Evolutionary conservation across 495 filamentous ascomycete genomes (phyloP), one percentile per base, ranked within the genome.

Genomic region (Tuber brumale): DNA sequence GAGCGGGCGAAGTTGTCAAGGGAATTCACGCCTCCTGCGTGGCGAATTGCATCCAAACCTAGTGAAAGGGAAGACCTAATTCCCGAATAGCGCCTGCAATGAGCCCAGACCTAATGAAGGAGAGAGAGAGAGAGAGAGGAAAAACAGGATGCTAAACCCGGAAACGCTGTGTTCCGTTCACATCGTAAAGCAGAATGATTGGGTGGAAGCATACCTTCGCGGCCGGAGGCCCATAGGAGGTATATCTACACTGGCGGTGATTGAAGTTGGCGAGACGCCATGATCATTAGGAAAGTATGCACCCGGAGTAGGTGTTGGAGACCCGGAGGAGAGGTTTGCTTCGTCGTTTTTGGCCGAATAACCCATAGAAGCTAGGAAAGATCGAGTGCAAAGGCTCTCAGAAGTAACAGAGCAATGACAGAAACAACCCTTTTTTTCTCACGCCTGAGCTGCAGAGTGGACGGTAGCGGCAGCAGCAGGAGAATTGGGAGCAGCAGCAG

Each of bases 1-100:
- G 93, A 96, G 70, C 93, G 89, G 70, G 95, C 92, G 83, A 99
- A 99, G 81, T 94, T 97, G 79, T 96, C 91, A 80, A 98, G 90
- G 82, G 92, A 95, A 84, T 99, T 99, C 71, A 93, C 91, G 43
- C 95, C 95, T 61, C 95, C 95, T 19, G 91, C 92, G 72, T 96
- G 90, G 76, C 92, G 87, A 39, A 97, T 77, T 69, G 88, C 86
- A 69, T 88, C 85, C 48, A 94, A 84, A 48, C 91, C 89, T 82
- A 92, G 86, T 66, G 93, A 92, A 79, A 95, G 86, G 27, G 94
- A 97, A 5, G 92, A 92, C 81, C 89, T 90, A 77, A 44, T 46
- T 74, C 77, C 79, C 72, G 21, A 74, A 66, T 45, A 43, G 43
- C 27, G 70, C 76, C 76, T 74, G 71, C 39, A 76, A 72, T 57